Evolutionary conservation across 2,329 filamentous ascomycete genomes (phyloP), one percentile per base, ranked within the genome.

Genomic region (Pseudogymnoascus sp.): DNA sequence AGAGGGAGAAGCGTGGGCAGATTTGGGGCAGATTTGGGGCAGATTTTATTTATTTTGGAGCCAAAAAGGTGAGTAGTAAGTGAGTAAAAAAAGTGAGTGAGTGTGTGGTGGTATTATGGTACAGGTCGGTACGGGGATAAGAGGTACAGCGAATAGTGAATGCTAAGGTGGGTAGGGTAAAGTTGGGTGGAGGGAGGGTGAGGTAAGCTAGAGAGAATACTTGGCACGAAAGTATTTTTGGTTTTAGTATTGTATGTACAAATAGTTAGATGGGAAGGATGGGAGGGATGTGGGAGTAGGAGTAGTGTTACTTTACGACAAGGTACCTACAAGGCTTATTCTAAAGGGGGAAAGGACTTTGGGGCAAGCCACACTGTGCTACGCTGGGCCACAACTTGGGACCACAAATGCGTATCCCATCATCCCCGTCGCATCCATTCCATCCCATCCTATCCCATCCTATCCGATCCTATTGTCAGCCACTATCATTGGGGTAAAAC

Each of bases 301-400:
- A 31, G 37, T 16, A 16, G n/a, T 6, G n/a, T 14, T 40, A 47
- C 42, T 50, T 50, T 16, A 50, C 23, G 23, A 31, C 44, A 50
- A 50, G 44, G 44, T 50, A 50, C 44, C 44, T 50, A 16, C 23
- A 50, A 50, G 44, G 44, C 44, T 50, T 50, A 50, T 50, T 50
- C 44, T 50, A 50, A 50, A 50, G 23, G 44, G 44, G 44, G 23
- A 14, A 50, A 16, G 12, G 44, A 28, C 12, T 16, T 50, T 44
- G 23, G 23, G 21, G 8, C 44, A 50, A 50, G 44, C 44, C 44
- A 50, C 21, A 47, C 33, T 31, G 28, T 7, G 8, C 28, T 31
- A 31, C 8, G 28, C 28, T 31, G 28, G 28, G 4, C 33, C 11
- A 35, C 33, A 2, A 31, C 28, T 31, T 31, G 28, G 28, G 28